Conservation (phyloP, 106 monocot species). For the Acanthochlamys bracteata region DNA sequence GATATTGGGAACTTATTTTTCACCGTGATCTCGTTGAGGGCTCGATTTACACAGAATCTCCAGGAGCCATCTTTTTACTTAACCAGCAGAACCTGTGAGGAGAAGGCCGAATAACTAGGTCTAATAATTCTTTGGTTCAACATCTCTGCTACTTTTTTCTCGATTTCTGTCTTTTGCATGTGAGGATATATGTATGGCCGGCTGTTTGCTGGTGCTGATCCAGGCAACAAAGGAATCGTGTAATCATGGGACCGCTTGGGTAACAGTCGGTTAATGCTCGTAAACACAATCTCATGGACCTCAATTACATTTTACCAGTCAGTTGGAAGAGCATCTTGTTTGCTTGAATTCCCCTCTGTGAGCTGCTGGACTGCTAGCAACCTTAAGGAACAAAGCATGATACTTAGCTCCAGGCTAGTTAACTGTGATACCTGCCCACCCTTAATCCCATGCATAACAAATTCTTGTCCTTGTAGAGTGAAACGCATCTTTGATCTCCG, state of each 20-base stretch:
- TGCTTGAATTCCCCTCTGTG: too few species aligned
- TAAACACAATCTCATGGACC: too few species aligned
- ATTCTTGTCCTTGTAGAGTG: too few species aligned
- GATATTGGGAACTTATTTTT: constrained; percentile 13
- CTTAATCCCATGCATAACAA: too few species aligned
- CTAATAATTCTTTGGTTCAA: not conserved
- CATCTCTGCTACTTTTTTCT: not conserved
- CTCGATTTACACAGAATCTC: constrained; percentile 2
- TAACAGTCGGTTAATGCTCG: not conserved
- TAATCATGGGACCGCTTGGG: not conserved
- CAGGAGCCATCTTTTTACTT: constrained; percentile 5
- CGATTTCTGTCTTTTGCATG: not conserved
- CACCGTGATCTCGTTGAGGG: not conserved
- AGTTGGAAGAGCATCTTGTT: not conserved
- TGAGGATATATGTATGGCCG: not conserved
- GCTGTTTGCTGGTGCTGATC: not conserved
- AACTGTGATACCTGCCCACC: too few species aligned
- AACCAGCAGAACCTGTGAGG: not conserved
- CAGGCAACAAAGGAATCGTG: not conserved
- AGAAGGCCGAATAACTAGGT: not conserved
- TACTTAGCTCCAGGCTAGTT: too few species aligned
- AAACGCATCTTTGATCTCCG: too few species aligned
- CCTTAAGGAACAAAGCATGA: too few species aligned
- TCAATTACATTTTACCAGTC: not conserved
- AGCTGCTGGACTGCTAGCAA: too few species aligned